These are phyloP conservation scores for Codiaeum variegatum DNA, from an alignment of 441 rosid genomes.

Conservation along the genomic window DNA sequence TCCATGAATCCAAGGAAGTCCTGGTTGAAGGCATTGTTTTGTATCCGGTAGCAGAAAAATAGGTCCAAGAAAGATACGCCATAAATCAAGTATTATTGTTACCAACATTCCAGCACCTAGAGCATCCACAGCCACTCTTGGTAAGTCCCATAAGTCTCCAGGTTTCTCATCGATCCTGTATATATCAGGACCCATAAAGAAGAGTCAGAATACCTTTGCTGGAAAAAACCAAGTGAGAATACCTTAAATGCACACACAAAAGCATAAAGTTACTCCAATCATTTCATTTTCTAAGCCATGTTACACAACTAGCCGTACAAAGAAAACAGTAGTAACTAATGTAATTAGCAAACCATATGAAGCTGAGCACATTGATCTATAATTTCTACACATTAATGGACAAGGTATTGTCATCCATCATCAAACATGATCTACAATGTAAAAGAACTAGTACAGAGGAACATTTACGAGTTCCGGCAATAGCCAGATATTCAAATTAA, in stretches of 20 bases:
- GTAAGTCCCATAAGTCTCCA: conserved; percentile 72
- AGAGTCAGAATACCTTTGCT: not conserved
- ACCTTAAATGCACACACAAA: not conserved
- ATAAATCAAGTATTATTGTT: conserved; percentile 85
- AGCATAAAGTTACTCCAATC: not conserved
- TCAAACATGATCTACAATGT: conserved; percentile 7
- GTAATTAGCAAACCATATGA: not conserved
- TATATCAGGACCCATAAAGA: not conserved
- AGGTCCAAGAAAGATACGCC: conserved; percentile 95
- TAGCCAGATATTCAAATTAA: conserved; percentile 1
- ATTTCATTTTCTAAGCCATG: not conserved
- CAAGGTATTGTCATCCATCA: not conserved
- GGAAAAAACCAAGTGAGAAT: not conserved
- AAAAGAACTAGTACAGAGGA: not conserved
- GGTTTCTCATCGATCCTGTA: conserved; percentile 90
- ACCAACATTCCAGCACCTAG: conserved; percentile 99
- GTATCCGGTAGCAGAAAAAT: conserved; percentile 56
- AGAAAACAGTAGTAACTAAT: not conserved
- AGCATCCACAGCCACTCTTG: conserved; percentile 87
- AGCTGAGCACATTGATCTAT: not conserved
- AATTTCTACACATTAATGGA: not conserved
- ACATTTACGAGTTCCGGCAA: not conserved
- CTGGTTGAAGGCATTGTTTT: conserved; percentile 59
- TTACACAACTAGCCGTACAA: not conserved
- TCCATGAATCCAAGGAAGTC: conserved; percentile 81